These are phyloP conservation scores for Tripidium arundinaceum DNA, from an alignment of 202 grass and related monocot genomes.

Conservation along the genomic window DNA sequence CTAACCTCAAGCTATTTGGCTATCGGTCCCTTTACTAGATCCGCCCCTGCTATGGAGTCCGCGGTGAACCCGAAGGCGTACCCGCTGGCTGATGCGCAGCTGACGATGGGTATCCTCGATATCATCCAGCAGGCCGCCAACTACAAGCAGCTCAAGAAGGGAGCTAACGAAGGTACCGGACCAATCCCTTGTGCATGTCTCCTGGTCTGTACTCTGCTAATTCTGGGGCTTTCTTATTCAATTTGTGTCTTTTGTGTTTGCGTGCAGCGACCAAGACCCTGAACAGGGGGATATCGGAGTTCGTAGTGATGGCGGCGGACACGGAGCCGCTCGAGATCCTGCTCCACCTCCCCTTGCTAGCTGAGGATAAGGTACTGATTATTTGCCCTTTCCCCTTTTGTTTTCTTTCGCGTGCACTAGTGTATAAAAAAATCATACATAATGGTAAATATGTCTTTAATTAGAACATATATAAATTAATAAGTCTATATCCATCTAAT, in stretches of 20 bases:
- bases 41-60: not conserved
- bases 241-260: not conserved
- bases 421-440: not conserved
- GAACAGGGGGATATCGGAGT: conserved; percentile 91
- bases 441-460: too few relatives aligned
- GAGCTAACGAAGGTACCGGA: conserved; percentile 79
- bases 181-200: not conserved
- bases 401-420: not conserved
- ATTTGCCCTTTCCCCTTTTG: not conserved
- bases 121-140: conserved; percentile 81
- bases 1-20: not conserved
- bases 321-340: conserved; percentile 92
- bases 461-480: too few relatives aligned
- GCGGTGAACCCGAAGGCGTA: conserved; percentile 89
- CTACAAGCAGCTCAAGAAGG: conserved; percentile 99
- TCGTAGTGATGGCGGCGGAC: conserved; percentile 94
- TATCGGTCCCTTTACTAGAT: not conserved
- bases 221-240: not conserved
- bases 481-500: too few relatives aligned
- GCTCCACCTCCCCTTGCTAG: conserved; percentile 83
- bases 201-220: not conserved
- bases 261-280: conserved; percentile 80
- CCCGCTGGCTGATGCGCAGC: conserved; percentile 82
- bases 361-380: conserved; percentile 70
- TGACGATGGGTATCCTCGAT: conserved; percentile 75